Conservation (phyloP, 495 filamentous ascomycete genomes). For the Immersiella caudata region DNA sequence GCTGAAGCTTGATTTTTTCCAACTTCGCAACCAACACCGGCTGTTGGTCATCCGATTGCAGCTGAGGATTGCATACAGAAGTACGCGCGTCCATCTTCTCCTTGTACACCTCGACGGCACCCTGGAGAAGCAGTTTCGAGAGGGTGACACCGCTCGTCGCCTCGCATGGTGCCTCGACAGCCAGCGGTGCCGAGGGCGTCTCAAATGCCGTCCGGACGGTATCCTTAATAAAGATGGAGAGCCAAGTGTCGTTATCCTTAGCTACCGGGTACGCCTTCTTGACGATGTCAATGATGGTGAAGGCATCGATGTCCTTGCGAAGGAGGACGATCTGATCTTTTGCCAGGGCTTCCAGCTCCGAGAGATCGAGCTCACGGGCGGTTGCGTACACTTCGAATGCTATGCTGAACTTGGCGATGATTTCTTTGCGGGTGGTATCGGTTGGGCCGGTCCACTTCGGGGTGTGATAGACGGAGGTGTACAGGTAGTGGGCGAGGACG, state of each 20-base stretch:
- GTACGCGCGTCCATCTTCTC: too few species aligned
- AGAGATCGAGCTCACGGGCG: neutral
- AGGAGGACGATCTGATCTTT: conserved; percentile 4
- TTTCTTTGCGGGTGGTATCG: neutral
- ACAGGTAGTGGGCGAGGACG: conserved; percentile 13
- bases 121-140: too few species aligned
- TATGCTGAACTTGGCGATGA: neutral
- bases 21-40: too few species aligned
- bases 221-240: conserved; percentile 10
- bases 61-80: too few species aligned
- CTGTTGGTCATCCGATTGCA: too few species aligned
- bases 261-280: neutral
- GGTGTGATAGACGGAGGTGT: neutral
- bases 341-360: neutral
- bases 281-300: conserved; percentile 16
- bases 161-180: too few species aligned
- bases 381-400: conserved; percentile 12
- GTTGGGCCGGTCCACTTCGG: neutral
- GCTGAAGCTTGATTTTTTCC: too few species aligned
- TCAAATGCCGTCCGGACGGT: conserved; percentile 12
- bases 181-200: neutral
- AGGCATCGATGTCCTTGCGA: conserved; percentile 4
- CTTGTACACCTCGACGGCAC: too few species aligned
- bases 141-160: too few species aligned
- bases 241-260: conserved; percentile 8